Evolutionary conservation across 768 basidiomycete genomes (phyloP), one percentile per base, ranked within the genome.

Genomic region (Scleroderma citrinum): DNA sequence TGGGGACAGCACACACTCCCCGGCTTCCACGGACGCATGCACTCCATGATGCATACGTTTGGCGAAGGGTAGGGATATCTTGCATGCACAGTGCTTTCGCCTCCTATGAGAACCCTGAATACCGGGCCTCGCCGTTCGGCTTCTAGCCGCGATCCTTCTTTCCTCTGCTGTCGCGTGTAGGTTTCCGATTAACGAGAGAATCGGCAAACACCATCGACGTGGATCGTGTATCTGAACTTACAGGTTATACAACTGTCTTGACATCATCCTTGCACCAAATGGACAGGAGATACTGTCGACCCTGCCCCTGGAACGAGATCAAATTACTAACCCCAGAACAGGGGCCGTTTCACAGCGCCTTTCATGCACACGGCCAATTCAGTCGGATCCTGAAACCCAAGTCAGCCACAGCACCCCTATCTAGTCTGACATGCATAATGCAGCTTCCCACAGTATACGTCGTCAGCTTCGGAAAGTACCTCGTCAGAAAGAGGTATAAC

Each of bases 31-130:
- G 59, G 69, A 16, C 67, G 71, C 13, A 62, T 81, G 3, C 65
- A 70, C 2, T 71, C 77, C 4, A 65, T 72, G 21, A 52, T 82
- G 14, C 76, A 78, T 58, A 79, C 78, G 0, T 80, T 82, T n/a
- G n/a, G 52, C 74, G 78, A 7, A 53, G 61, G 37, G 2, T 62
- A 58, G 58, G 58, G 61, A 43, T 55, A 48, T 21, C 54, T 13
- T 26, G 10, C 7, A 26, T 24, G n/a, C 53, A 51, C 31, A 26
- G 13, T 24, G 17, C 30, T 46, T 20, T 20, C 12, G 14, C 23
- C 3, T 23, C 31, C 16, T 24, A 13, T 30, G 32, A 29, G 31
- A 16, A 39, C 19, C 38, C 26, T 39, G 38, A 39, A 38, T 20
- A 20, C 20, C 20, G 37, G 17, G 8, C 4, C 19, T 6, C 20